Evolutionary conservation across 352 stramenopile species (phyloP), one percentile per base, ranked within the genome.

Genomic region (Phytophthora cactorum): DNA sequence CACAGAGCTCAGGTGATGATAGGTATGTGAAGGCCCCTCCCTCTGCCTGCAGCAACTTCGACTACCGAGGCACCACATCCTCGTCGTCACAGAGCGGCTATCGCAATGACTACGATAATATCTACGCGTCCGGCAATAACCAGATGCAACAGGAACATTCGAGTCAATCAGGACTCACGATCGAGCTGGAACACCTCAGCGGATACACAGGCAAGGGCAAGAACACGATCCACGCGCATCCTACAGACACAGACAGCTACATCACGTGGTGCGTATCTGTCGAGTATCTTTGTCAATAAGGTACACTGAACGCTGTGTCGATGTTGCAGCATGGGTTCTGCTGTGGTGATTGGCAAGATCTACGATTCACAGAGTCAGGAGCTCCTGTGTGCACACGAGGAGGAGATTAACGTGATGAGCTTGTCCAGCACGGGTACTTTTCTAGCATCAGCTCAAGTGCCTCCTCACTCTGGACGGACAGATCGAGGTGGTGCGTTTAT

Each of bases 181-280:
- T 93, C 9, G 85, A 92, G 68, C 72, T 93, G 6, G 84, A 93
- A 60, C 84, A 91, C 34, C 72, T 94, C 43, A 84, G 76, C 28
- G 81, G 81, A 15, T 90, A 74, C 57, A 88, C 77, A 9, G 81
- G 75, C 59, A 86, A 85, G 43, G 73, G 70, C 49, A 86, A 84
- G 59, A 67, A 49, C 68, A 88, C 79, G 39, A 72, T 88, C 15
- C 79, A 87, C 61, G 75, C 77, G 11, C 79, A 90, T 36, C 79
- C 81, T 34, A 72, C 53, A 4, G 76, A 90, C 41, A 66, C 70
- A 0, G 73, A 84, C 51, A 69, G 77, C 67, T 90, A 78, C 73
- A 80, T 88, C 62, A 81, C 78, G 5, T 86, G 78, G 81, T 88
- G 45, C 9, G 46, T 27, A 28, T 17, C 14, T 9, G n/a, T 47